These are phyloP conservation scores for Dryadomyces quercivorus DNA, from an alignment of 2,329 filamentous ascomycete species.

Conservation along the genomic window DNA sequence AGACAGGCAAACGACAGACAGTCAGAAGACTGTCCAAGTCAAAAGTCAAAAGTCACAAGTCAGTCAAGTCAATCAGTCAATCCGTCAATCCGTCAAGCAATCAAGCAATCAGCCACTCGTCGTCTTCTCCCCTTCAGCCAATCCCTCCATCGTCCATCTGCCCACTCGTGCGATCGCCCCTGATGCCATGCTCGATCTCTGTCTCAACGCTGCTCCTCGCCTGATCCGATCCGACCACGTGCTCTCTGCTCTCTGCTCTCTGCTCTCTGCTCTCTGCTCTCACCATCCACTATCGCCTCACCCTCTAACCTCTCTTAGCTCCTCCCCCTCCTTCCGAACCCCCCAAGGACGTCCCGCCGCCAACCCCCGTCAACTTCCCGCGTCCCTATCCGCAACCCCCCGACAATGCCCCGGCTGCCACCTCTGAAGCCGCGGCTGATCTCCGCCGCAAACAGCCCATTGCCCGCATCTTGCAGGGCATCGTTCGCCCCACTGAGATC, in stretches of 20 bases:
- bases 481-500: conserved; percentile 40
- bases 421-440: neutral
- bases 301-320: conserved; percentile 6
- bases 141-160: neutral
- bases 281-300: neutral
- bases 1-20: too few relatives aligned
- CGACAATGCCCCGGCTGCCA: conserved; percentile 6
- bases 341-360: conserved; percentile 41
- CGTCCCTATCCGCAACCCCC: conserved; percentile 21
- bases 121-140: neutral
- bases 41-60: too few relatives aligned
- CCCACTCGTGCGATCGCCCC: neutral
- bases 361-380: conserved; percentile 43
- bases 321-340: conserved; percentile 15
- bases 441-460: conserved; percentile 21
- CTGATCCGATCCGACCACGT: neutral
- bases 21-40: too few relatives aligned
- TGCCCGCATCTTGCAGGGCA: conserved; percentile 37
- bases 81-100: too few relatives aligned
- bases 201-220: neutral
- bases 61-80: too few relatives aligned
- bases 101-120: too few relatives aligned
- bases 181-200: neutral
- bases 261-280: neutral
- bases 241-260: neutral